Evolutionary conservation across 305 asterid species (phyloP).

Genomic region (Euphrasia arctica): DNA sequence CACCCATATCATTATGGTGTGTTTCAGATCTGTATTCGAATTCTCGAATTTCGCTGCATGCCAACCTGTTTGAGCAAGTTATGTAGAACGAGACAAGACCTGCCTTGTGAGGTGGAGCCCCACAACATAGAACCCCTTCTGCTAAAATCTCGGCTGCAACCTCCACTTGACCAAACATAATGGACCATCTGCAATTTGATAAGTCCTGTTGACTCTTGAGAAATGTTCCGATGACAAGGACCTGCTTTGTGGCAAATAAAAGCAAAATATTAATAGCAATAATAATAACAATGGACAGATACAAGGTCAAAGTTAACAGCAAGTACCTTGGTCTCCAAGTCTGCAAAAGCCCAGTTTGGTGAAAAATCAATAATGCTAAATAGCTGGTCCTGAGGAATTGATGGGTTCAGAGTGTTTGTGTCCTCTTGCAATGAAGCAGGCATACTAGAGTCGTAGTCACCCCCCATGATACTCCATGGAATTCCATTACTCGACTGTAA

Average conservation of each 20-base stretch:
- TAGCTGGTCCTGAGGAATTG: slow-evolving; percentile 87
- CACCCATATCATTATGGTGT: slow-evolving; percentile 27
- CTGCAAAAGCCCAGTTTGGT: slow-evolving; percentile 78
- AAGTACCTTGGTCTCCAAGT: slow-evolving; percentile 69
- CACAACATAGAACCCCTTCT: slow-evolving; percentile 71
- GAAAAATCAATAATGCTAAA: slow-evolving; percentile 84
- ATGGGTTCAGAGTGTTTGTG: slow-evolving; percentile 59
- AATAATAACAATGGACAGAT: slow-evolving; percentile 1
- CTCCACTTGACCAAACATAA: slow-evolving; percentile 95
- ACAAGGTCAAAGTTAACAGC: slow-evolving; percentile 7
- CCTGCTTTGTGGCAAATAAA: slow-evolving; percentile 44
- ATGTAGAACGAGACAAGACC: slow-evolving; percentile 77
- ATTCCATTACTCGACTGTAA: slow-evolving; percentile 58
- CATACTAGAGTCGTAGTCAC: slow-evolving; percentile 60
- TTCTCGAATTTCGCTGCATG: slow-evolving; percentile 81
- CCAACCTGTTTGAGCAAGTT: slow-evolving; percentile 76
- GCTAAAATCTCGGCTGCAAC: slow-evolving; percentile 73
- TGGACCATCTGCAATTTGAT: slow-evolving; percentile 62
- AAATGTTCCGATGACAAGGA: slow-evolving; percentile 63
- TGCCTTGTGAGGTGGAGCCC: slow-evolving; percentile 69
- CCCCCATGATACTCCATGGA: slow-evolving; percentile 74
- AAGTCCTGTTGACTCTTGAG: slow-evolving; percentile 55
- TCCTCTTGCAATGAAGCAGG: slow-evolving; percentile 67
- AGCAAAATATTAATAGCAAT: slow-evolving; percentile 18
- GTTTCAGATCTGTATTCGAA: slow-evolving; percentile 51